These are phyloP conservation scores for Suillus americanus DNA, from an alignment of 768 basidiomycete genomes.

Conservation along the genomic window DNA sequence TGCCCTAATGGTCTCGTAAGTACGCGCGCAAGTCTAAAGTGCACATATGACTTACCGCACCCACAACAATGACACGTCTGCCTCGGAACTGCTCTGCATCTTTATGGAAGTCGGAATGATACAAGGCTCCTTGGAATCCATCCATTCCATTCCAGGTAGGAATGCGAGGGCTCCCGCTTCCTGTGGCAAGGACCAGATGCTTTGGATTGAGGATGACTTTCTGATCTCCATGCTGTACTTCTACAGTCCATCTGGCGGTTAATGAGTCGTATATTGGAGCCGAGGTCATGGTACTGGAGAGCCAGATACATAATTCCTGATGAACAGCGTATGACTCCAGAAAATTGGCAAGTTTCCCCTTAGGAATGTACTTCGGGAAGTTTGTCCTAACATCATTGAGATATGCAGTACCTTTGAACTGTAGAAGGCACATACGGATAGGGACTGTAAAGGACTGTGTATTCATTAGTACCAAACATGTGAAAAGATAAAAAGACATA, in stretches of 20 bases:
- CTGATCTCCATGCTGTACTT: not conserved
- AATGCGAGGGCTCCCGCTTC: not conserved
- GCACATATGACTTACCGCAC: conserved; percentile 18
- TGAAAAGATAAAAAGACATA: conserved; percentile 18
- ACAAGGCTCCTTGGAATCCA: conserved; percentile 46
- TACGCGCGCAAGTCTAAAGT: not conserved
- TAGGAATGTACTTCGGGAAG: not conserved
- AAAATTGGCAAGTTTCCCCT: conserved; percentile 51
- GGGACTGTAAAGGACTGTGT: conserved; percentile 44
- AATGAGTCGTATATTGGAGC: conserved; percentile 14
- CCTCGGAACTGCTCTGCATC: conserved; percentile 45
- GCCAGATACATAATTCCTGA: conserved; percentile 60
- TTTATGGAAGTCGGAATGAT: conserved; percentile 51
- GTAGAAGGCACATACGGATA: conserved; percentile 44
- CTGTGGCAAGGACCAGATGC: not conserved
- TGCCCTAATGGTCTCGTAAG: not conserved
- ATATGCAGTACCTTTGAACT: conserved; percentile 31
- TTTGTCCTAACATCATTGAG: not conserved
- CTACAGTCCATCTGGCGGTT: not conserved
- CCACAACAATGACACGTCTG: conserved; percentile 62
- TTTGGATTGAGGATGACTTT: not conserved
- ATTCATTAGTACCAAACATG: not conserved
- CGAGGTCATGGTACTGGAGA: conserved; percentile 36
- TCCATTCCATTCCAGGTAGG: conserved; percentile 32
- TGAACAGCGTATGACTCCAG: conserved; percentile 54